A percentile compares a stretch with the other conserved stretches of the same genome.
These are phyloP conservation scores for Trypanosoma rangeli DNA, from an alignment of 208 protist genomes.

Conservation along the genomic window DNA sequence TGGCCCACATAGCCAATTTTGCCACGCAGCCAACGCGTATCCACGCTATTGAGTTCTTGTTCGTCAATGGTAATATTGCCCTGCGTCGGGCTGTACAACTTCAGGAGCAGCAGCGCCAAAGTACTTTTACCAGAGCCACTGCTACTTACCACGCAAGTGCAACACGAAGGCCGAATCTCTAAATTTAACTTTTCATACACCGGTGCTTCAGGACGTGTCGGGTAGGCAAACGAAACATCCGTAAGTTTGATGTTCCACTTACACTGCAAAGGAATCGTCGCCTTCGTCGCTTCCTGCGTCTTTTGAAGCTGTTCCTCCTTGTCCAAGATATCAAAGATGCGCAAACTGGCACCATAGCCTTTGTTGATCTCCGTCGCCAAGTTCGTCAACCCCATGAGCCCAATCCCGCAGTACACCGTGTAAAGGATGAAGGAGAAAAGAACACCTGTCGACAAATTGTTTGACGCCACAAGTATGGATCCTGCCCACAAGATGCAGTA, in stretches of 20 bases:
- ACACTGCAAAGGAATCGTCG: constrained; percentile 42
- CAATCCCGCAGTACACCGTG: constrained; percentile 87
- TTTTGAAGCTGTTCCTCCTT: constrained; percentile 45
- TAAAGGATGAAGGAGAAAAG: constrained; percentile 92
- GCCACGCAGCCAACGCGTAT: constrained; percentile 72
- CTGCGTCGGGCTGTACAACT: constrained; percentile 74
- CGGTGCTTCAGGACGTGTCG: constrained; percentile 69
- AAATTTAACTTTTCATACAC: constrained; percentile 75
- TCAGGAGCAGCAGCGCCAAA: constrained; percentile 79
- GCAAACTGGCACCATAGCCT: constrained; percentile 78
- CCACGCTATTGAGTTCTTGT: constrained; percentile 54
- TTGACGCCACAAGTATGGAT: constrained; percentile 77
- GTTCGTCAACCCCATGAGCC: constrained; percentile 84
- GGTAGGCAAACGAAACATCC: constrained; percentile 84
- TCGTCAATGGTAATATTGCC: constrained; percentile 69
- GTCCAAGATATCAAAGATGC: constrained; percentile 84
- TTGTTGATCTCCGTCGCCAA: constrained; percentile 85
- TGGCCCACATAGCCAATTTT: constrained; percentile 84
- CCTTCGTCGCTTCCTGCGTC: constrained; percentile 35
- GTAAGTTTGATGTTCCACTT: constrained; percentile 66
- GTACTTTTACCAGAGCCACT: constrained; percentile 87
- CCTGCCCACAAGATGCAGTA: constrained; percentile 89
- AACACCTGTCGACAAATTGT: constrained; percentile 68
- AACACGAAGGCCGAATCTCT: constrained; percentile 57
- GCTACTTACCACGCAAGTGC: constrained; percentile 82